Evolutionary conservation across 306 rosid species (phyloP), one percentile per base, ranked within the genome.

Genomic region (Begonia fuchsioides): DNA sequence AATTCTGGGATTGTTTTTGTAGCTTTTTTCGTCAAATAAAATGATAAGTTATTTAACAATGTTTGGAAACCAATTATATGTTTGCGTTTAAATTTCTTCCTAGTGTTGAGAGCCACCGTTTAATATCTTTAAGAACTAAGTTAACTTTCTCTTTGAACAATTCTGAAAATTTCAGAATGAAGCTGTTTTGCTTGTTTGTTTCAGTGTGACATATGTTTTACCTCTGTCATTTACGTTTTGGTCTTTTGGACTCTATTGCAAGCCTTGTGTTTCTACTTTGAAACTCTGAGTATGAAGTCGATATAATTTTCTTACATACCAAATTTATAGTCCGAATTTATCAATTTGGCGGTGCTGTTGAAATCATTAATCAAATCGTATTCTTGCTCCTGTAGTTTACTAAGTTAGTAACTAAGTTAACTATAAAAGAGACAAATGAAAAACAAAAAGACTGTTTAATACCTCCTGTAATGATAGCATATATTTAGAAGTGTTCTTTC

Each of bases 231-330:
- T 51, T 40, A 63, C 66, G 17, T 70, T 63, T 53, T 54, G 58
- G 53, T 53, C 50, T 43, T 7, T 40, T 47, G 57, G 62, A 56
- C 59, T 66, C 18, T 68, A 60, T 56, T 57, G 73, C 54, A 57
- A 73, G 62, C 44, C 53, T 55, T 65, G 64, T 38, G 62, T 66
- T 35, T 44, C 54, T 64, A 39, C 50, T 55, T 67, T 61, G 26
- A 63, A 60, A 43, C 75, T n/a, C n/a, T 56, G 43, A 58, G 61
- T 47, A 50, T 49, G 35, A 59, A 32, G 65, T 56, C 57, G 67
- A 65, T 26, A 26, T 26, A 26, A 54, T 69, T 13, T 54, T 60
- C 55, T 49, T 43, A 39, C 19, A 32, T 49, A 17, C 17, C 3
- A 20, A 60, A 48, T 55, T 62, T 9, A 17, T 48, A 43, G 50